Percentiles rank a stretch among this genome's conserved stretches.
These are phyloP conservation scores for Torulaspora franciscae DNA, from an alignment of 805 yeast species.

Conservation along the genomic window DNA sequence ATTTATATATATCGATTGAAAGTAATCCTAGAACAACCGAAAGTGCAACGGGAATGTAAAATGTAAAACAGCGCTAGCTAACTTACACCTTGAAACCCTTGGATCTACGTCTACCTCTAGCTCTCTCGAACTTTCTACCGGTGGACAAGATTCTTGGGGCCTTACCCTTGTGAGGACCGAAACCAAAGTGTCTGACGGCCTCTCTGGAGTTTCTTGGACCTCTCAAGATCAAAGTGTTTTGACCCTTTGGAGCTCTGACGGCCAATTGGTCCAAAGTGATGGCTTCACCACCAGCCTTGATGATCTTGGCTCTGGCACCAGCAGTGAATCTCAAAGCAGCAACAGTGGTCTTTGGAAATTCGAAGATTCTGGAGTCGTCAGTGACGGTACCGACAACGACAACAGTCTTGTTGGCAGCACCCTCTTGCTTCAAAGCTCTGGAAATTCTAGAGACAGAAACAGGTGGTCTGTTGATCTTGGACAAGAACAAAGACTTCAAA, in stretches of 20 bases:
- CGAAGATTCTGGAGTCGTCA: constrained; percentile 91
- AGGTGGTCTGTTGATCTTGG: constrained; percentile 99
- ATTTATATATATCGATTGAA: constrained; percentile 5
- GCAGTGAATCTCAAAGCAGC: constrained; percentile 99
- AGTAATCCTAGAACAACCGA: constrained; percentile 8
- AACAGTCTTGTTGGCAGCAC: constrained; percentile 83
- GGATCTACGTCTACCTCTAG: constrained; percentile 99
- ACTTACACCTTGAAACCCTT: constrained; percentile 99
- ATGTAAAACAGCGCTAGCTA: constrained; percentile 13
- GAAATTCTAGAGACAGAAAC: constrained; percentile 91
- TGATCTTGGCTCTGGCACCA: constrained; percentile 95
- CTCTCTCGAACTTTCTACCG: constrained; percentile 99
- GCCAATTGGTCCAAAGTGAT: constrained; percentile 99
- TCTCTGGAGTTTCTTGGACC: constrained; percentile 99
- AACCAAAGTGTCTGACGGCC: constrained; percentile 99
- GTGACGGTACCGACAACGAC: constrained; percentile 99
- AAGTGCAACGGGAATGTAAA: constrained; percentile 1
- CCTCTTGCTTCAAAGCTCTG: constrained; percentile 76
- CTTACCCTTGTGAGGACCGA: constrained; percentile 99
- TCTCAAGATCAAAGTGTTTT: constrained; percentile 95
- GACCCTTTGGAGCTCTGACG: constrained; percentile 98
- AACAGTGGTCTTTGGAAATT: constrained; percentile 93
- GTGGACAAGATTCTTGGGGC: constrained; percentile 96
- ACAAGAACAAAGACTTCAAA: constrained; percentile 90
- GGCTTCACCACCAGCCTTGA: constrained; percentile 99